Evolutionary conservation across 1,139 yeast species (phyloP).

Genomic region (Debaryomyces robertsiae): DNA sequence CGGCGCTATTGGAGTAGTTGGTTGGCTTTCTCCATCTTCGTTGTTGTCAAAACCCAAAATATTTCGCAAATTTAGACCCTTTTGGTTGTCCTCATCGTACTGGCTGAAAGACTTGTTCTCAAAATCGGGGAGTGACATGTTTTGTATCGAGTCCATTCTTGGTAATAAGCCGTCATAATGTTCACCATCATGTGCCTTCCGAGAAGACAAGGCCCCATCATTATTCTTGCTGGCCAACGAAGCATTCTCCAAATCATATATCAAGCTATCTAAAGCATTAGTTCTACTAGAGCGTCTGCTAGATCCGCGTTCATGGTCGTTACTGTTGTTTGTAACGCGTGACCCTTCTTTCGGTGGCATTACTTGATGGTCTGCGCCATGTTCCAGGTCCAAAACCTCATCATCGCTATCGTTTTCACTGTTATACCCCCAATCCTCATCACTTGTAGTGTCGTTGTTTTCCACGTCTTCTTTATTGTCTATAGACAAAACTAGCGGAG

Average conservation of each 20-base stretch:
- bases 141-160: constrained; percentile 24
- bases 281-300: constrained; percentile 16
- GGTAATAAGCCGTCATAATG: constrained; percentile 20
- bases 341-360: not conserved
- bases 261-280: constrained; percentile 39
- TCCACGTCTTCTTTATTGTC: constrained; percentile 22
- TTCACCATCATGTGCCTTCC: not conserved
- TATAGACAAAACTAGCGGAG: constrained; percentile 30
- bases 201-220: not conserved
- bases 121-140: constrained; percentile 33
- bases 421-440: constrained; percentile 29
- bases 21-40: constrained; percentile 18
- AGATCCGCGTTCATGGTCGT: not conserved
- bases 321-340: not conserved
- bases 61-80: constrained; percentile 9
- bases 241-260: constrained; percentile 36
- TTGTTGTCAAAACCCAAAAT: constrained; percentile 10
- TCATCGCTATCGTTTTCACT: constrained; percentile 26
- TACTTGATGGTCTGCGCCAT: not conserved
- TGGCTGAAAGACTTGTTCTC: constrained; percentile 23
- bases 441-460: constrained; percentile 20
- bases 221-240: constrained; percentile 15
- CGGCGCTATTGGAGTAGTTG: constrained; percentile 37
- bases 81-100: constrained; percentile 17
- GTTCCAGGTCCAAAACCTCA: constrained; percentile 9